Percentiles rank a stretch among this genome's conserved stretches.
Conservation (phyloP, 225 moss, liverwort and hornwort species). For the Marchantia paleacea region DNA sequence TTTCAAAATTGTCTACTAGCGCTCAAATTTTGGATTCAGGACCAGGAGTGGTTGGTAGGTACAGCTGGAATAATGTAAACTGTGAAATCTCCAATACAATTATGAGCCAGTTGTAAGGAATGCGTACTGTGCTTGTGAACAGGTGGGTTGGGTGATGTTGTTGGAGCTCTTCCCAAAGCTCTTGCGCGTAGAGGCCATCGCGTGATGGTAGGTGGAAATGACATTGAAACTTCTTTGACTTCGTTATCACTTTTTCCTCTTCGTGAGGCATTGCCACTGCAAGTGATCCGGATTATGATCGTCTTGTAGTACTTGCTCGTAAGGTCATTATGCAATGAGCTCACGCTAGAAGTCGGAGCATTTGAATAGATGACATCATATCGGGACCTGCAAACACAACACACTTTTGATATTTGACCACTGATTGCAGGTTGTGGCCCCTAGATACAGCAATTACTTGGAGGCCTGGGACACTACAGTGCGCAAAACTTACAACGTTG, state of each 20-base stretch:
- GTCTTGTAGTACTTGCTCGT: neutral
- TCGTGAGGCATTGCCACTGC: neutral
- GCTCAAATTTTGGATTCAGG: neutral
- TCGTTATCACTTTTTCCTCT: neutral
- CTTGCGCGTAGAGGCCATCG: constrained; percentile 83
- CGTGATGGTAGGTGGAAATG: constrained; percentile 51
- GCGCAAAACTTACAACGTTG: constrained; percentile 64
- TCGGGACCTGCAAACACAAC: neutral
- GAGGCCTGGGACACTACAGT: constrained; percentile 84
- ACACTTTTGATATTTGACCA: neutral
- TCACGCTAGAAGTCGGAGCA: neutral
- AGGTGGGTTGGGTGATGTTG: constrained; percentile 92
- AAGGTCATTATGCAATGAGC: neutral
- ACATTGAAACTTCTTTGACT: too few relatives aligned
- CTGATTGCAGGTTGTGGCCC: constrained; percentile 64
- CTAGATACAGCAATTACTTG: constrained; percentile 74
- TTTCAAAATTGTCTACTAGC: neutral
- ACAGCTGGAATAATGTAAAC: neutral
- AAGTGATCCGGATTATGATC: neutral
- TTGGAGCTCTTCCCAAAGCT: constrained; percentile 83
- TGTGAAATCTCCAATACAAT: neutral
- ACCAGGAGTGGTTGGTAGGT: neutral
- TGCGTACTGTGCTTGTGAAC: constrained; percentile 20
- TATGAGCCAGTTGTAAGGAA: neutral
- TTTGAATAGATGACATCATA: neutral